Evolutionary conservation across 2,329 filamentous ascomycete genomes (phyloP), one percentile per base, ranked within the genome.

Genomic region (Fusarium sp.): DNA sequence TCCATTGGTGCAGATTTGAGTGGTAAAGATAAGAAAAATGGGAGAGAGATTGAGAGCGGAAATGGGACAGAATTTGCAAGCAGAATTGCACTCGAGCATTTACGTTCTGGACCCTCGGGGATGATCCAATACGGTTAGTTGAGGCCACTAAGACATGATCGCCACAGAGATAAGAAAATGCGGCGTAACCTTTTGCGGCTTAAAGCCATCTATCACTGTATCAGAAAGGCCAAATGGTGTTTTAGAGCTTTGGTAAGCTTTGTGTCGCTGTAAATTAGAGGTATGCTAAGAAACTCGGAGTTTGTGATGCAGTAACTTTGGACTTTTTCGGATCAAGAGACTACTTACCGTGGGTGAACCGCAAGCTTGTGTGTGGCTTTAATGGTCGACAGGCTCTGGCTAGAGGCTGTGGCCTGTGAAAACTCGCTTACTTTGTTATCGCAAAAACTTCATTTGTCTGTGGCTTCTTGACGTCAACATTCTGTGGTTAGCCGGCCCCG

Each of bases 181-280:
- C 50, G 54, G 57, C 46, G 69, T 73, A 73, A 70, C 69, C 72
- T 22, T 38, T 74, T 74, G 26, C 18, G 69, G 72, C 42, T 51
- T 68, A 58, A 71, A 28, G 18, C 46, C 57, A 58, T 57, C 38
- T 63, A 56, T 72, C 53, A 20, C 33, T 58, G 36, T 49, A 45
- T 44, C 52, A 63, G 34, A 26, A 55, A 48, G 22, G 42, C 42
- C 46, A 22, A 18, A 40, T 20, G 28, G 26, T 50, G 50, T 31
- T 52, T 59, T 18, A 54, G 9, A 42, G 40, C 45, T 60, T 6
- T 24, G 20, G 34, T 36, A 39, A 39, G 10, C 28, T 49, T 53
- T 60, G 42, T 48, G 61, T 26, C 10, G 44, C 22, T 26, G 18
- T 17, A 31, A 14, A 9, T 18, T 20, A 38, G 26, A 17, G 6